These are phyloP conservation scores for Seiridium unicorne DNA, from an alignment of 2,329 filamentous ascomycete genomes.

Conservation along the genomic window DNA sequence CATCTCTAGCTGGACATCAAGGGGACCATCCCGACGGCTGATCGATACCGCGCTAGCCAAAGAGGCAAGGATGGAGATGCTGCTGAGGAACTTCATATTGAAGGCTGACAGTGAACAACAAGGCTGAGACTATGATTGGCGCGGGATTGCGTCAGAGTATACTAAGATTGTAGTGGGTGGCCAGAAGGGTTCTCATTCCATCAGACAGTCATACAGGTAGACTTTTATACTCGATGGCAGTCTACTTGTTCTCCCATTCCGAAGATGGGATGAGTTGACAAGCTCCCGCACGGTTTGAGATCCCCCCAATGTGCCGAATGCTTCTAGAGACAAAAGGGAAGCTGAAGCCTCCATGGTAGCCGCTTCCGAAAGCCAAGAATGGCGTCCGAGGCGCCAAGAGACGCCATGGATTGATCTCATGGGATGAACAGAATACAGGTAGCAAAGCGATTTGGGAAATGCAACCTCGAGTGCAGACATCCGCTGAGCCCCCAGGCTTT, in stretches of 20 bases:
- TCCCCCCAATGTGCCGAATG: not conserved
- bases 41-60: constrained; percentile 27
- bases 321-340: constrained; percentile 6
- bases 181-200: constrained; percentile 4
- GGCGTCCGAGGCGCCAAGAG: constrained; percentile 2
- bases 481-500: not conserved
- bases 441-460: not conserved
- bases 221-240: not conserved
- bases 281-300: not conserved
- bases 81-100: constrained; percentile 38
- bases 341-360: not conserved
- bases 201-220: not conserved
- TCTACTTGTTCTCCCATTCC: not conserved
- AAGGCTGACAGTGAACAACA: not conserved
- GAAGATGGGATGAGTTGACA: not conserved
- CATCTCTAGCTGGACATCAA: constrained; percentile 45
- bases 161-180: not conserved
- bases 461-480: not conserved
- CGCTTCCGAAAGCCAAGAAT: not conserved
- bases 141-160: not conserved
- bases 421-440: not conserved
- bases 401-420: not conserved
- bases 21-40: constrained; percentile 20
- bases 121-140: constrained; percentile 2
- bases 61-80: constrained; percentile 32